A percentile compares a stretch with the other conserved stretches of the same genome.
These are phyloP conservation scores for Chaetothyriales sp. DNA, from an alignment of 2,329 filamentous ascomycete species.

Conservation along the genomic window DNA sequence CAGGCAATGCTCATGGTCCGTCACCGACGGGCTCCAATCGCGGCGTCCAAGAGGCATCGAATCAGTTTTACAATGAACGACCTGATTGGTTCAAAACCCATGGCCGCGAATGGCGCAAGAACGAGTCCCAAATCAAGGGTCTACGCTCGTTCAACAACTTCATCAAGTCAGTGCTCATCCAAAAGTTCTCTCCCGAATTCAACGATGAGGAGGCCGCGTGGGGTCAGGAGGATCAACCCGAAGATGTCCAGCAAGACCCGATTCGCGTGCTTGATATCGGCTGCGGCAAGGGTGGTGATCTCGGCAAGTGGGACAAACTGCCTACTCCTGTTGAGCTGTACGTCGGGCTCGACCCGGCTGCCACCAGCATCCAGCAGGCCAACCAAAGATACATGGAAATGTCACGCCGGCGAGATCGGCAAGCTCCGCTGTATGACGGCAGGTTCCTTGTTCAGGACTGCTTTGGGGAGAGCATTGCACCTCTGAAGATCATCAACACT, in stretches of 20 bases:
- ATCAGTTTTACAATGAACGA: conserved; percentile 89
- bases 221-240: conserved; percentile 24
- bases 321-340: conserved; percentile 86
- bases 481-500: conserved; percentile 65
- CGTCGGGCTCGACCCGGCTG: conserved; percentile 83
- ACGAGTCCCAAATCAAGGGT: conserved; percentile 88
- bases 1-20: too few species aligned
- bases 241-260: conserved; percentile 32
- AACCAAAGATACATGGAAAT: conserved; percentile 67
- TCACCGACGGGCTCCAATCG: conserved; percentile 25
- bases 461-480: conserved; percentile 68
- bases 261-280: conserved; percentile 83
- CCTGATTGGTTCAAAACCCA: conserved; percentile 82
- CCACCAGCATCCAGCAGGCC: conserved; percentile 82
- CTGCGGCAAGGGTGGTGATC: conserved; percentile 89
- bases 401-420: conserved; percentile 37
- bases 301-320: conserved; percentile 90
- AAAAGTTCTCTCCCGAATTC: conserved; percentile 81
- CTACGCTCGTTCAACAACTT: conserved; percentile 94
- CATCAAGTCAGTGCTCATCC: conserved; percentile 94
- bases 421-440: conserved; percentile 54
- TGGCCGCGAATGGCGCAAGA: conserved; percentile 85
- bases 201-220: conserved; percentile 35
- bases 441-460: conserved; percentile 87
- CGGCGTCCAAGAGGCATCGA: conserved; percentile 69